Percentiles rank a stretch among this genome's conserved stretches.
Conservation (phyloP, 1,139 yeast genomes). For the Geotrichum restrictum region DNA sequence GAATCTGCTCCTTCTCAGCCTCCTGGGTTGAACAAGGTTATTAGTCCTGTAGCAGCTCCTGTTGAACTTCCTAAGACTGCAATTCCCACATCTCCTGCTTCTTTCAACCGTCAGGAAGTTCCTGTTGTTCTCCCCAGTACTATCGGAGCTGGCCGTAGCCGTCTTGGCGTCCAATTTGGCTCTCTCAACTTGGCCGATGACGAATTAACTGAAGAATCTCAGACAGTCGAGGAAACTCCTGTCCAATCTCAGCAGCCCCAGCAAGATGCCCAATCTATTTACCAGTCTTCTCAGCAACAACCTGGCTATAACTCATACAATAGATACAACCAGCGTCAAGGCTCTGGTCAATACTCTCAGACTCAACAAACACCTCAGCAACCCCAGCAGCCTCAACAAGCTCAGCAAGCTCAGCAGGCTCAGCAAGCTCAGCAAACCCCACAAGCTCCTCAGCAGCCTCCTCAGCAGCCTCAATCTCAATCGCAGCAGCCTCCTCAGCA, state of each 20-base stretch:
- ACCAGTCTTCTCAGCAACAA: constrained; percentile 19
- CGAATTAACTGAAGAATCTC: constrained; percentile 27
- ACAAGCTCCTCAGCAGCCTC: constrained; percentile 8
- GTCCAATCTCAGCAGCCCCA: constrained; percentile 27
- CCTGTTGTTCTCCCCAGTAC: constrained; percentile 65
- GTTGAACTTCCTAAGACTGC: not conserved
- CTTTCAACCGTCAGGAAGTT: constrained; percentile 43
- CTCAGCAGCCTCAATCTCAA: not conserved
- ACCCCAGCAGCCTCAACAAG: constrained; percentile 4
- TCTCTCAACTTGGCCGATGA: constrained; percentile 47
- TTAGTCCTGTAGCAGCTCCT: not conserved
- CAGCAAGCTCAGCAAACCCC: constrained; percentile 1
- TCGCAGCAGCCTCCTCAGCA: constrained; percentile 4
- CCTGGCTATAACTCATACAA: constrained; percentile 24
- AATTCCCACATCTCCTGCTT: not conserved
- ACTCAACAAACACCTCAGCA: constrained; percentile 15
- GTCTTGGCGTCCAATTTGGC: constrained; percentile 70
- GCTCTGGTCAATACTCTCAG: constrained; percentile 20
- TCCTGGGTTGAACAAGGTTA: constrained; percentile 13
- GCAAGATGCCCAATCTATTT: constrained; percentile 16
- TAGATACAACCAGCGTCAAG: constrained; percentile 19
- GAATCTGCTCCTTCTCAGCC: constrained; percentile 8
- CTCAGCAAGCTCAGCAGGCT: constrained; percentile 1
- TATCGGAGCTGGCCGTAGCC: constrained; percentile 44
- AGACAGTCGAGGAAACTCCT: constrained; percentile 23